phyloP scores from a whole-genome alignment of 2,329 filamentous ascomycete genomes.

The Exophiala sp. region DNA sequence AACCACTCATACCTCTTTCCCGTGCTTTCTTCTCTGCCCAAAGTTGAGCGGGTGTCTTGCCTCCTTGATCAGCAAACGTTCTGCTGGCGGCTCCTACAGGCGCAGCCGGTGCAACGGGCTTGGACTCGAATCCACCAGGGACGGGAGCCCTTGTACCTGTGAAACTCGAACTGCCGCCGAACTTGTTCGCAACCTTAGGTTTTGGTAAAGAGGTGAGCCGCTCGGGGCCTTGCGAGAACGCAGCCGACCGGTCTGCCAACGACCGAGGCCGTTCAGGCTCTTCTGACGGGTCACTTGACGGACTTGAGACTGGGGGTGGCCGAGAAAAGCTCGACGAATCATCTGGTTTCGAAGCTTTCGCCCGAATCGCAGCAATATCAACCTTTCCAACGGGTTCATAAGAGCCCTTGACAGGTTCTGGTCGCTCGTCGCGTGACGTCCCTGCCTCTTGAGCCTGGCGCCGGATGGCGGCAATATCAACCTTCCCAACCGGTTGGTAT shows the following conservation, averaged over 20 bases:
- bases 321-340: conserved; percentile 30
- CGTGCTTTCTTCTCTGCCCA: conserved; percentile 97
- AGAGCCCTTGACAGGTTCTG: conserved; percentile 80
- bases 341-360: conserved; percentile 68
- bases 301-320: conserved; percentile 38
- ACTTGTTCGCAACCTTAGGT: conserved; percentile 90
- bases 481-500: conserved; percentile 93
- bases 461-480: conserved; percentile 92
- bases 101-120: conserved; percentile 56
- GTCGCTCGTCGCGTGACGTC: conserved; percentile 65
- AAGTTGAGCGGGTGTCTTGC: conserved; percentile 92
- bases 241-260: conserved; percentile 71
- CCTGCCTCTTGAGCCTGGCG: conserved; percentile 64
- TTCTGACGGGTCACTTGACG: conserved; percentile 44
- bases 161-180: conserved; percentile 69
- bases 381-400: conserved; percentile 97
- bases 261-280: conserved; percentile 54
- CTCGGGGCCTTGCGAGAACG: conserved; percentile 67
- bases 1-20: conserved; percentile 59
- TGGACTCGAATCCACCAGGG: conserved; percentile 64
- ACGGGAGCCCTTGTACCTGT: conserved; percentile 85
- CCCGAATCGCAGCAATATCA: conserved; percentile 89
- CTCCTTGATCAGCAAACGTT: conserved; percentile 90
- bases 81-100: conserved; percentile 78
- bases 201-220: conserved; percentile 85